Evolutionary conservation across 768 basidiomycete species (phyloP).

Genomic region (Mycena polygramma): DNA sequence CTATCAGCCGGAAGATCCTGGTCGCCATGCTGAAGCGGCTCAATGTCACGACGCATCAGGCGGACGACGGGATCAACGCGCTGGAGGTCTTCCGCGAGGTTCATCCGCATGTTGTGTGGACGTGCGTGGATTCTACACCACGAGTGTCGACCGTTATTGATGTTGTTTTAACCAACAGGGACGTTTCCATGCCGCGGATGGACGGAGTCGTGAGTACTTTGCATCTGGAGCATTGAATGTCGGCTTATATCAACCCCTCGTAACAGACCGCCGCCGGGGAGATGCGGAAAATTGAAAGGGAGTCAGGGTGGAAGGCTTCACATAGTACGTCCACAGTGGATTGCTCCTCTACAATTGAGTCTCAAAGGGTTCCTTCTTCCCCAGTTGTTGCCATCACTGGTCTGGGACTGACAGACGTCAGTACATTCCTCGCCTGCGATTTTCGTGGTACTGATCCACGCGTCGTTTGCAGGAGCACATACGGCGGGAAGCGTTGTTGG

Average conservation of each 20-base stretch:
- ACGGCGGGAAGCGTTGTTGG: slow-evolving; percentile 21
- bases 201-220: slow-evolving; percentile 28
- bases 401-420: slow-evolving; percentile 22
- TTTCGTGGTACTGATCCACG: neutral
- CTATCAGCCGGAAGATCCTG: slow-evolving; percentile 29
- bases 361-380: neutral
- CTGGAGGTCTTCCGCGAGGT: slow-evolving; percentile 27
- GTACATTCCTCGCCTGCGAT: neutral
- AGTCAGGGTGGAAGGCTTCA: slow-evolving; percentile 19
- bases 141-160: neutral
- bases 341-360: neutral
- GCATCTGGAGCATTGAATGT: neutral
- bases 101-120: slow-evolving; percentile 34
- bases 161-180: slow-evolving; percentile 2
- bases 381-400: slow-evolving; percentile 34
- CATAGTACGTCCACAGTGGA: slow-evolving; percentile 15
- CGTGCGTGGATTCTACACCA: slow-evolving; percentile 10
- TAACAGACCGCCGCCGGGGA: slow-evolving; percentile 28
- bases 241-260: neutral
- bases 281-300: slow-evolving; percentile 30
- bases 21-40: slow-evolving; percentile 19
- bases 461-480: slow-evolving; percentile 21
- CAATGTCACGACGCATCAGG: slow-evolving; percentile 28
- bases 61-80: slow-evolving; percentile 27
- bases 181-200: slow-evolving; percentile 36